Evolutionary conservation across 345 rosid genomes (phyloP).

Genomic region (Litchi chinensis): DNA sequence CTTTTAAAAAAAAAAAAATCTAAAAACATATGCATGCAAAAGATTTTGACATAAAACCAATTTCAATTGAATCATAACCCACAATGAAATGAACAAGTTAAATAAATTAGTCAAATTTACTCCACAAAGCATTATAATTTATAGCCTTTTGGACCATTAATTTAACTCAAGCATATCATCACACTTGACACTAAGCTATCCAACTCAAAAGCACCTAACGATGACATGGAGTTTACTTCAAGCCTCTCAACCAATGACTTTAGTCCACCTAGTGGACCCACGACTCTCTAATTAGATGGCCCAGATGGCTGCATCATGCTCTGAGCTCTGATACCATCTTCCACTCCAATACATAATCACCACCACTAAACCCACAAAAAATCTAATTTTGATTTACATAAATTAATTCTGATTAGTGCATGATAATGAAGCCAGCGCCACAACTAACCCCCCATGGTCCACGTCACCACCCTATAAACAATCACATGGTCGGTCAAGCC

Average conservation of each 20-base stretch:
- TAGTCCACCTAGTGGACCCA: not conserved
- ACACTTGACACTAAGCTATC: not conserved
- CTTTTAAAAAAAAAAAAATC: too few species aligned
- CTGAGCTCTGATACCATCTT: not conserved
- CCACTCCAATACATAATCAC: not conserved
- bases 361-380: slow-evolving; percentile 3
- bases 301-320: not conserved
- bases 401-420: slow-evolving; percentile 20
- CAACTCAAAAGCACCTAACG: not conserved
- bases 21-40: too few species aligned
- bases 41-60: too few species aligned
- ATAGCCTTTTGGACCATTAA: not conserved
- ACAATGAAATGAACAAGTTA: too few species aligned
- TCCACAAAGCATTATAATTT: too few species aligned
- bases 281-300: slow-evolving; percentile 7
- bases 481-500: slow-evolving; percentile 49
- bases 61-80: too few species aligned
- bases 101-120: too few species aligned
- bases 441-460: slow-evolving; percentile 25
- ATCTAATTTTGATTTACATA: slow-evolving; percentile 10
- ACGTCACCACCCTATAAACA: slow-evolving; percentile 38
- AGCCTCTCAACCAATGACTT: not conserved
- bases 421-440: slow-evolving; percentile 23
- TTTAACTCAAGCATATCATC: not conserved
- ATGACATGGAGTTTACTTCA: slow-evolving; percentile 2